Percentiles rank a stretch among this genome's conserved stretches.
phyloP scores from a whole-genome alignment of 495 filamentous ascomycete genomes.

The Opeltia flavorubescens region DNA sequence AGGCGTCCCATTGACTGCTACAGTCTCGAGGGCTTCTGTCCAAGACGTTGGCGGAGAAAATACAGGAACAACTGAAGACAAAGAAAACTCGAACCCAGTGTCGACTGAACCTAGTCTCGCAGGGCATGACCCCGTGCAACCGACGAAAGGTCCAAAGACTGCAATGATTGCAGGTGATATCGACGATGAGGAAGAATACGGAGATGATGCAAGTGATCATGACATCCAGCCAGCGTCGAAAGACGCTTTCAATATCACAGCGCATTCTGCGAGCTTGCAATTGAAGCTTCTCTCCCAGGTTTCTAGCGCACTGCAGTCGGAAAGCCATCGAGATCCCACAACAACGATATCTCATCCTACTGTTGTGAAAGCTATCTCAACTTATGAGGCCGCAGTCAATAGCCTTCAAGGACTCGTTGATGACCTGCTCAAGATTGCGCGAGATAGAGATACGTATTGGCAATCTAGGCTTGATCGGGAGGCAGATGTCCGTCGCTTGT shows the following conservation, averaged over 20 bases:
- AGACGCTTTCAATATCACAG: constrained; percentile 90
- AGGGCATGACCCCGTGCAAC: constrained; percentile 34
- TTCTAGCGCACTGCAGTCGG: constrained; percentile 61
- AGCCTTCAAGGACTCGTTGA: constrained; percentile 77
- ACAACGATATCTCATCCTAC: constrained; percentile 59
- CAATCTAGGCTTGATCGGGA: constrained; percentile 87
- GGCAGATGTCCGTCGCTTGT: constrained; percentile 74
- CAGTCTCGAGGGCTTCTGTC: constrained; percentile 36
- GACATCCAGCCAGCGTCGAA: constrained; percentile 59
- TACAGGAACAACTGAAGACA: constrained; percentile 36
- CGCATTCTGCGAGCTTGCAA: constrained; percentile 85
- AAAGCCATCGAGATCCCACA: constrained; percentile 53
- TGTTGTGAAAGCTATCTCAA: constrained; percentile 62
- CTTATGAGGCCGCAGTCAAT: constrained; percentile 78
- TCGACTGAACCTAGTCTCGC: constrained; percentile 44
- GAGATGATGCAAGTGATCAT: constrained; percentile 67
- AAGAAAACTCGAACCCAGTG: constrained; percentile 38
- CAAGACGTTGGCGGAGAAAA: constrained; percentile 25
- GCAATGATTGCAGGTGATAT: constrained; percentile 31
- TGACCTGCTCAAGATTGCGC: constrained; percentile 78
- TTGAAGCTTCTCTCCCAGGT: constrained; percentile 78
- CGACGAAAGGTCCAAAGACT: constrained; percentile 16
- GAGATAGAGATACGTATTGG: constrained; percentile 92
- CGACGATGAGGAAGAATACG: constrained; percentile 74
- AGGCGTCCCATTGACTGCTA: constrained; percentile 27